Evolutionary conservation across 2,329 filamentous ascomycete species (phyloP), one percentile per base, ranked within the genome.

Genomic region (Cercospora beticola): DNA sequence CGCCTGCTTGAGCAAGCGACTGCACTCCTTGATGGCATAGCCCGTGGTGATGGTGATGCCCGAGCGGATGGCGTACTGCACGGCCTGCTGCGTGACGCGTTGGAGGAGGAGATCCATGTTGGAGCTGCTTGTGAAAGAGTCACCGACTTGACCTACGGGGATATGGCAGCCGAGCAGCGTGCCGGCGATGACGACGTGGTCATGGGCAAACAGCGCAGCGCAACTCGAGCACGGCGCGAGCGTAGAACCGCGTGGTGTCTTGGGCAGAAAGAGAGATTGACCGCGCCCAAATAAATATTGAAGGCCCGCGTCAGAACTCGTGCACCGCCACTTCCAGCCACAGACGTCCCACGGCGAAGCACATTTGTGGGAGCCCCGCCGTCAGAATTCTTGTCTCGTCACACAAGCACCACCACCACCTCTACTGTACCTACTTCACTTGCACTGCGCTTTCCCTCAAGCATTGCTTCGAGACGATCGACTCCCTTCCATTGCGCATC

Each of bases 61-160:
- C 18, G 93, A 94, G 61, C 92, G 86, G 75, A 97, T 94, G 78
- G 93, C 93, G 86, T 95, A 96, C 82, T 93, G 97, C 86, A 96
- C 90, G 61, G 92, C 92, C 82, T 96, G 92, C 74, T 90, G 86
- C 68, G 89, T 91, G 73, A 90, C 88, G 78, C 88, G 88, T 62
- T 83, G 81, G 56, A 91, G 81, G 62, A 91, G 83, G 59, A 84
- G 84, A 78, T 97, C 93, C 93, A 97, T 96, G 68, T 8, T 64
- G 40, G 59, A n/a, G 31, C 30, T 23, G 59, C 36, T 12, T 14
- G 40, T 30, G 33, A 46, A 46, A 6, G 58, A 31, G 49, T 14
- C 49, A 57, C 54, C 54, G 23, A 57, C 54, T 58, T 33, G 46
- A 56, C 40, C 40, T 54, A 54, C 60, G 23, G 33, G 31, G 21